Evolutionary conservation across 2,329 filamentous ascomycete genomes (phyloP), one percentile per base, ranked within the genome.

Genomic region (Grosmannia clavigera): DNA sequence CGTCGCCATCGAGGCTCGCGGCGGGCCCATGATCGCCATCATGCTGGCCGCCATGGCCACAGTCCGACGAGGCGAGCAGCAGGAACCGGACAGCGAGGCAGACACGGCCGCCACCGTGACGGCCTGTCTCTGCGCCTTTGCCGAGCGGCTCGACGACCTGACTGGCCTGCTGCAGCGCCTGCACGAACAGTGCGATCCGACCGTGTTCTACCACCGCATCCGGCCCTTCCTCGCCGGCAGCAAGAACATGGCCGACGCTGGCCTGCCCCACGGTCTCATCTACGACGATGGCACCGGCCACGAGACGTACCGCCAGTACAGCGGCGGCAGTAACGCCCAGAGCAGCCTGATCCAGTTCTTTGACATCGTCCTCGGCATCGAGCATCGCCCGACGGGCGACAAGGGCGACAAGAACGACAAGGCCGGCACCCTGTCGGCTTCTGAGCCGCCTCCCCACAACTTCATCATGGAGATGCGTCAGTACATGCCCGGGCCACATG

Each of bases 291-390:
- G 87, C 25, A 83, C 82, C 12, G 86, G 84, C 31, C 78, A 75
- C 14, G 79, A 84, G 38, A 76, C 80, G 4, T 95, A 90, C 70
- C 85, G 87, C 33, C 89, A 96, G 69, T 96, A 91, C 71, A 88
- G 88, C 63, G 94, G 94, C 50, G 94, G 94, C 35, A 96, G 91
- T 74, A 97, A 99, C 68, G 94, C 94, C 0, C 94, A 99, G 73
- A 95, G 90, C 77, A 96, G 92, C 61, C 77, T 97, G 62, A 94
- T 99, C 63, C 94, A 99, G 67, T 96, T 97, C 76, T 97, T 97
- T 69, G 94, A 99, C 71, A 84, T 97, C 57, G 85, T 90, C 1
- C 82, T 99, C 2, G 91, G 91, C 52, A 82, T 99, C 58, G 86
- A 94, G 69, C 94, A 99, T 72, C 85, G 88, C 10, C 91, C 92